These are phyloP conservation scores for Adansonia grandidieri DNA, from an alignment of 441 rosid genomes.

Conservation along the genomic window DNA sequence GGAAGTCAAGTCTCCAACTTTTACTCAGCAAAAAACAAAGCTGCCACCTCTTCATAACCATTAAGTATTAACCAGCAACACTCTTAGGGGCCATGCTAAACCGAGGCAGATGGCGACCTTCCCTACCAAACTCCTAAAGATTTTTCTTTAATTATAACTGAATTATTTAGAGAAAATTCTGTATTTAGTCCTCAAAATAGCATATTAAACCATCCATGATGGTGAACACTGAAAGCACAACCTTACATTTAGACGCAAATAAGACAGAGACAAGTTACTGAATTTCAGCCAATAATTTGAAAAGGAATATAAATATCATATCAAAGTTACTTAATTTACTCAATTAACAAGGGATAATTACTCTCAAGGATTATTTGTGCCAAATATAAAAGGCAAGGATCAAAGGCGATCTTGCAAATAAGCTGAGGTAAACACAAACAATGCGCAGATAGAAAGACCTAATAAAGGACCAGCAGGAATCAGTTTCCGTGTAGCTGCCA, in stretches of 20 bases:
- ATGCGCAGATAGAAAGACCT: slow-evolving; percentile 57
- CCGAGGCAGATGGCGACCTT: not conserved
- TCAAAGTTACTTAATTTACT: not conserved
- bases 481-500: slow-evolving; percentile 65
- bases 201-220: not conserved
- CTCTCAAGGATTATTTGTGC: slow-evolving; percentile 8
- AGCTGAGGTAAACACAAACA: slow-evolving; percentile 51
- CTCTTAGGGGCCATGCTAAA: no score
- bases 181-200: not conserved
- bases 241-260: slow-evolving; percentile 19
- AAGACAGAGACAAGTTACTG: not conserved
- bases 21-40: not conserved
- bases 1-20: slow-evolving; percentile 4
- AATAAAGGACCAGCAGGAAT: slow-evolving; percentile 71
- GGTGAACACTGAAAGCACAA: not conserved
- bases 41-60: not conserved
- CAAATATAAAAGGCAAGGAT: slow-evolving; percentile 23
- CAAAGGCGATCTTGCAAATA: slow-evolving; percentile 54
- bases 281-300: slow-evolving; percentile 10
- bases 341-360: slow-evolving; percentile 19
- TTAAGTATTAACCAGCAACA: no score
- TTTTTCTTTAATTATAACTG: not conserved
- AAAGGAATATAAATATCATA: slow-evolving; percentile 20
- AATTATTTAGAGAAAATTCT: not conserved
- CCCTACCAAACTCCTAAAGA: not conserved